Conservation (phyloP, 177 flowering plant species). For the Vitis hybrid region DNA sequence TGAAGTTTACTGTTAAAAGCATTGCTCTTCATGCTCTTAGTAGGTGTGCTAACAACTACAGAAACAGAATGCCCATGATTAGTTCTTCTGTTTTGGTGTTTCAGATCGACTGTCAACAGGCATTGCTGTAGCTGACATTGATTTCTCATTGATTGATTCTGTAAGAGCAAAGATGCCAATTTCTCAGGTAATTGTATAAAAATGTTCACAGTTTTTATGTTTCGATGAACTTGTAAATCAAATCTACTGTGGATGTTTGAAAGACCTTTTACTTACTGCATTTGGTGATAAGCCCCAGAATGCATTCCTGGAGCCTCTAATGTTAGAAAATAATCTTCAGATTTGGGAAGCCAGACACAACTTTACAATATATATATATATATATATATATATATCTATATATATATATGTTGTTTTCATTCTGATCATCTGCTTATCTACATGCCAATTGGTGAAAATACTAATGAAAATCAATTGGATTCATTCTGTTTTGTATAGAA, state of each 20-base stretch:
- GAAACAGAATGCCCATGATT: background rate
- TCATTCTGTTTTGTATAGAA: background rate
- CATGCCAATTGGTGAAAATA: background rate
- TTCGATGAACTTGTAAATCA: background rate
- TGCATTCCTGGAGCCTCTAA: no score
- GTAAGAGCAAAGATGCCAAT: conserved; percentile 84
- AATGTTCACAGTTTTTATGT: background rate
- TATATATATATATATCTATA: no score
- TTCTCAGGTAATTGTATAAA: conserved; percentile 48
- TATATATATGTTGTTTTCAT: background rate
- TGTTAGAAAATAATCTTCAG: no score
- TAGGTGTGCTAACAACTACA: background rate
- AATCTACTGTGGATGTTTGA: background rate
- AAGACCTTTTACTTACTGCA: background rate
- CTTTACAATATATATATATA: background rate
- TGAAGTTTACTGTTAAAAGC: no score
- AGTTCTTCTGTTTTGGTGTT: conserved; percentile 18
- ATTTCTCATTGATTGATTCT: conserved; percentile 64
- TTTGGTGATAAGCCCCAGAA: background rate
- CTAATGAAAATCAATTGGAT: background rate
- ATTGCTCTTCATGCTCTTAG: background rate
- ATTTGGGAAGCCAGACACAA: background rate
- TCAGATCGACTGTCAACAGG: conserved; percentile 80
- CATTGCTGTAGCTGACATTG: conserved; percentile 83
- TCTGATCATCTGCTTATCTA: no score